Evolutionary conservation across 331 rosid genomes (phyloP).

Genomic region (Pyrus hybrid): DNA sequence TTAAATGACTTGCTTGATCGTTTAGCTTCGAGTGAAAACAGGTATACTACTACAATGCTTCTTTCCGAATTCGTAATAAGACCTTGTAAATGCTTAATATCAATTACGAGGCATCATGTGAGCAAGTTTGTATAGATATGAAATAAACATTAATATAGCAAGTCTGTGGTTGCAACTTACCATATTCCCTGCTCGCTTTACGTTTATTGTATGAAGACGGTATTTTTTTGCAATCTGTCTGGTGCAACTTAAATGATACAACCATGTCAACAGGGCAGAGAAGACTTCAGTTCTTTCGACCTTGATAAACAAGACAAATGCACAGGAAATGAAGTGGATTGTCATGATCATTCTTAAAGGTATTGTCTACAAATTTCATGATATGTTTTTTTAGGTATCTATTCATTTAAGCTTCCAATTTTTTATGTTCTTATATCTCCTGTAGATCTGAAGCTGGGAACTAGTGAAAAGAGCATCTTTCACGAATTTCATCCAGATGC

Average conservation of each 20-base stretch:
- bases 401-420: not conserved
- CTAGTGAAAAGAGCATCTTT: conserved; percentile 87
- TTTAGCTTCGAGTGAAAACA: conserved; percentile 66
- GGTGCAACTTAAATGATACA: not conserved
- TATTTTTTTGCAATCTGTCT: not conserved
- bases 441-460: conserved; percentile 86
- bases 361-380: conserved; percentile 13
- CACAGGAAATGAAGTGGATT: conserved; percentile 98
- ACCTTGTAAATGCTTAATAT: not conserved
- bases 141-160: not conserved
- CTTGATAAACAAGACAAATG: conserved; percentile 74
- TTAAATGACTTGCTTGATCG: conserved; percentile 78
- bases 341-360: conserved; percentile 95
- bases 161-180: too few relatives aligned
- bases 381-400: conserved; percentile 9
- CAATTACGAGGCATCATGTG: not conserved
- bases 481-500: conserved; percentile 98
- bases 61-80: not conserved
- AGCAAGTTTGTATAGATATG: not conserved
- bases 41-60: conserved; percentile 24
- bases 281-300: conserved; percentile 70
- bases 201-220: not conserved
- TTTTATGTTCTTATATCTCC: not conserved
- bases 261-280: conserved; percentile 50
- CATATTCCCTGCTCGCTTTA: not conserved